Evolutionary conservation across 108 stramenopile species (phyloP).

Genomic region (Stephanodiscus triporus): DNA sequence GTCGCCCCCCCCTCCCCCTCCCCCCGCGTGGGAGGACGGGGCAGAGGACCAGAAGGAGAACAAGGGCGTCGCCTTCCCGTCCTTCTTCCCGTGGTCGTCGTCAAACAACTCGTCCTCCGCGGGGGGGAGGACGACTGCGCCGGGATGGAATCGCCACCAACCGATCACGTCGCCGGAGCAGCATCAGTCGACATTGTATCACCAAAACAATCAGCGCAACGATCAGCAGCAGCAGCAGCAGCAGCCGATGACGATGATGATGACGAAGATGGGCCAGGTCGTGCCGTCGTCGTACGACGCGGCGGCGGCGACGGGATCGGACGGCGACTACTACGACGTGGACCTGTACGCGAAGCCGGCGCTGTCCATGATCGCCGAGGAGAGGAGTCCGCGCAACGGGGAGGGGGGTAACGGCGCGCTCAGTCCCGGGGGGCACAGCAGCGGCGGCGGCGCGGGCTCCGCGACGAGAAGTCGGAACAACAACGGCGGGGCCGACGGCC

Average conservation of each 20-base stretch:
- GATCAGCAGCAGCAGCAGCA: not conserved
- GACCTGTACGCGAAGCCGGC: conserved; percentile 25
- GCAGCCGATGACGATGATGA: too few relatives aligned
- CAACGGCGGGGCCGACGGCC: too few relatives aligned
- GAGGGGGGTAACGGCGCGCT: too few relatives aligned
- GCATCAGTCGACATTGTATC: not conserved
- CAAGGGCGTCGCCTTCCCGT: not conserved
- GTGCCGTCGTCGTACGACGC: not conserved
- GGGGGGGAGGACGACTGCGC: not conserved
- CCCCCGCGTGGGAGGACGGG: not conserved
- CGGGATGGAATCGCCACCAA: too few relatives aligned
- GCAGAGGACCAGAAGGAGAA: conserved; percentile 14
- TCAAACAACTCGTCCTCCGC: not conserved
- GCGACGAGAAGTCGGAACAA: too few relatives aligned
- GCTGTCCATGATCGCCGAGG: conserved; percentile 28
- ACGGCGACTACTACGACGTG: conserved; percentile 10
- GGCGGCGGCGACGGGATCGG: not conserved
- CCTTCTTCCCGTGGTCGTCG: not conserved
- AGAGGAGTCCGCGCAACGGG: conserved; percentile 19
- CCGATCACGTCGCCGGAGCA: too few relatives aligned
- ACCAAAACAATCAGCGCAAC: not conserved
- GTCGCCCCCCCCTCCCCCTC: not conserved
- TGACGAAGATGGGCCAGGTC: too few relatives aligned
- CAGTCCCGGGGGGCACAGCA: not conserved
- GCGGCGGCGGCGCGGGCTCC: too few relatives aligned